These are phyloP conservation scores for Penicillium bialowiezense DNA, from an alignment of 495 filamentous ascomycete genomes.

Conservation along the genomic window DNA sequence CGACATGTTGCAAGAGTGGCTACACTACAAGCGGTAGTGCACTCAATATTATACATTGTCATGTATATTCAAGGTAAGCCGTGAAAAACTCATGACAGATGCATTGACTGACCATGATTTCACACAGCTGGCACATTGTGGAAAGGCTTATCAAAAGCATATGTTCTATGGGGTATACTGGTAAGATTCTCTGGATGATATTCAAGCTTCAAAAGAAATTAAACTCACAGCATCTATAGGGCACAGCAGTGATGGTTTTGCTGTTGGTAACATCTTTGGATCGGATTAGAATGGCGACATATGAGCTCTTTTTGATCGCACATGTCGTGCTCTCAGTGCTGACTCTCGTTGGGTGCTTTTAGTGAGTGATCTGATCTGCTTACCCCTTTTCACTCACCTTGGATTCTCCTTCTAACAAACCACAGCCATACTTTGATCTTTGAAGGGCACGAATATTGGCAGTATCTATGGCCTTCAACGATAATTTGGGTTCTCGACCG, in stretches of 20 bases:
- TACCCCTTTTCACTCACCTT: neutral
- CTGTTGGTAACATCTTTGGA: conserved; percentile 45
- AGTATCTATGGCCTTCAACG: conserved; percentile 51
- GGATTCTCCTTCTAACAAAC: conserved; percentile 4
- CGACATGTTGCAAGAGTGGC: conserved; percentile 55
- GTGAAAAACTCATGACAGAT: too few relatives aligned
- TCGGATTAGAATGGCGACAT: conserved; percentile 43
- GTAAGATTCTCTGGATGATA: conserved; percentile 15
- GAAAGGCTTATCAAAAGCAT: conserved; percentile 31
- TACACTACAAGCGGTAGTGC: conserved; percentile 48
- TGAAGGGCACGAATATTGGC: conserved; percentile 45
- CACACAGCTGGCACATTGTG: conserved; percentile 25
- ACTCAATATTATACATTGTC: conserved; percentile 35
- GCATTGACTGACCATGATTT: neutral
- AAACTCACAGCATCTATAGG: conserved; percentile 27
- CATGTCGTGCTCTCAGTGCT: conserved; percentile 53
- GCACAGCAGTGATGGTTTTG: conserved; percentile 44
- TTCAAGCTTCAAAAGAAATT: neutral
- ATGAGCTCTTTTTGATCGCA: conserved; percentile 53
- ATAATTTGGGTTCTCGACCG: conserved; percentile 53
- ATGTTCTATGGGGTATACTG: conserved; percentile 37
- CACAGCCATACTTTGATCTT: conserved; percentile 49
- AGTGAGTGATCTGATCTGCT: conserved; percentile 34
- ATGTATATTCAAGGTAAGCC: conserved; percentile 31
- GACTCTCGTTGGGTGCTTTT: conserved; percentile 50